Percentiles rank a stretch among this genome's conserved stretches.
phyloP scores from a whole-genome alignment of 169 alveolate genomes.

The Plasmodium relictum region DNA sequence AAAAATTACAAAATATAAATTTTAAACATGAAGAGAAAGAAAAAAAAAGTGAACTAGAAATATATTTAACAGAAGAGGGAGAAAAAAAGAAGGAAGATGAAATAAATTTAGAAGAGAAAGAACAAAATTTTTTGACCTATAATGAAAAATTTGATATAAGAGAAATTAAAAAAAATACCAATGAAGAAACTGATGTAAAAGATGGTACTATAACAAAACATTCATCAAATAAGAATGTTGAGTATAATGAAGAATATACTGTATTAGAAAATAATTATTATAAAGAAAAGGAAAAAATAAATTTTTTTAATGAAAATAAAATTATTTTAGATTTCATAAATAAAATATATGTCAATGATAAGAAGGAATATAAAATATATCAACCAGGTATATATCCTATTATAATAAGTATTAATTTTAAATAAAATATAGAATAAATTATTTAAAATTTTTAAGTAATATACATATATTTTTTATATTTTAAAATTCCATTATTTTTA shows the following conservation, averaged over 20 bases:
- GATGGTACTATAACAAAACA: neutral
- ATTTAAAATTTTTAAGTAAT: too few relatives aligned
- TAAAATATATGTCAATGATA: too few relatives aligned
- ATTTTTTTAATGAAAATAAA: neutral
- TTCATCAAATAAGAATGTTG: neutral
- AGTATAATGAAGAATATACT: neutral
- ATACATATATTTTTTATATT: too few relatives aligned
- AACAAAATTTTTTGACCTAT: too few relatives aligned
- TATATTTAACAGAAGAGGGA: neutral
- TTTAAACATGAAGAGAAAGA: neutral
- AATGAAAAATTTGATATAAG: neutral
- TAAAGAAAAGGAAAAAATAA: neutral
- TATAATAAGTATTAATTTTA: neutral
- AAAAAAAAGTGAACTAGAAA: neutral
- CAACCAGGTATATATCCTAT: neutral
- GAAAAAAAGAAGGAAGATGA: neutral
- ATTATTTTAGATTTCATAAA: neutral
- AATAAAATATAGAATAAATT: too few relatives aligned
- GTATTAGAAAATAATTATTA: neutral
- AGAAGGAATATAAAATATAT: too few relatives aligned
- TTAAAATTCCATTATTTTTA: too few relatives aligned
- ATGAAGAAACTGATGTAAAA: neutral
- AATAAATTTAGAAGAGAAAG: neutral
- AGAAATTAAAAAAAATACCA: neutral
- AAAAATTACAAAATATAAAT: too few relatives aligned